Percentiles rank a stretch among this genome's conserved stretches.
Evolutionary conservation across 306 rosid species (phyloP).

Genomic region (Inga leiocalycina): DNA sequence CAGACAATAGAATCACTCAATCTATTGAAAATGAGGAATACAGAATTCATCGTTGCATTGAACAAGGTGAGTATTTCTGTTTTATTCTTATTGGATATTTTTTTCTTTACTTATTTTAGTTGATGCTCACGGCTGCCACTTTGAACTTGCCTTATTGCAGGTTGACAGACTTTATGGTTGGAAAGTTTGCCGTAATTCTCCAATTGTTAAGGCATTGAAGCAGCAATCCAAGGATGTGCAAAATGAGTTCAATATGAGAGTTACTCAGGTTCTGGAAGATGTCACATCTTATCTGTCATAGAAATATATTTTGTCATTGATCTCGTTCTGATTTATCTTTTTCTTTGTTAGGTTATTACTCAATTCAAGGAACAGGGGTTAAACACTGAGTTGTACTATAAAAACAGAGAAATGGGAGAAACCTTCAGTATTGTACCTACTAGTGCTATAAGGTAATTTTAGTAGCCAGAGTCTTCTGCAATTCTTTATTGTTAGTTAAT

Average conservation of each 20-base stretch:
- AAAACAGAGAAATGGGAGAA: slow-evolving; percentile 93
- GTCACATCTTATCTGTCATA: background rate
- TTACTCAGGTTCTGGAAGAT: slow-evolving; percentile 60
- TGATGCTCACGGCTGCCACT: slow-evolving; percentile 5
- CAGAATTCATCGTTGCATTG: slow-evolving; percentile 91
- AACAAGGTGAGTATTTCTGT: slow-evolving; percentile 62
- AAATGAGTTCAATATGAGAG: slow-evolving; percentile 84
- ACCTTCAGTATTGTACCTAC: slow-evolving; percentile 94
- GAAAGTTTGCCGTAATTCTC: slow-evolving; percentile 76
- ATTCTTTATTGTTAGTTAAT: background rate
- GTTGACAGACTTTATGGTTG: slow-evolving; percentile 96
- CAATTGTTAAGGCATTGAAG: slow-evolving; percentile 76
- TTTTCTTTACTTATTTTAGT: slow-evolving; percentile 4
- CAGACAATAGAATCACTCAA: slow-evolving; percentile 94
- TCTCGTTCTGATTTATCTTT: slow-evolving; percentile 29
- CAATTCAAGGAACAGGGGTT: slow-evolving; percentile 89
- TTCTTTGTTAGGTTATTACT: slow-evolving; percentile 64
- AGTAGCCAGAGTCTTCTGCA: background rate
- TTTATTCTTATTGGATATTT: background rate
- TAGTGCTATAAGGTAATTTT: slow-evolving; percentile 84
- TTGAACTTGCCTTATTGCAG: slow-evolving; percentile 46
- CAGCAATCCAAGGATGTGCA: slow-evolving; percentile 87
- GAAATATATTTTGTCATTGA: slow-evolving; percentile 19
- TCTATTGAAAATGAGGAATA: slow-evolving; percentile 90
- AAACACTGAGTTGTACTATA: slow-evolving; percentile 82